A percentile compares a stretch with the other conserved stretches of the same genome.
phyloP scores from a whole-genome alignment of 176 grass and related monocot genomes.

The Poa pratensis region DNA sequence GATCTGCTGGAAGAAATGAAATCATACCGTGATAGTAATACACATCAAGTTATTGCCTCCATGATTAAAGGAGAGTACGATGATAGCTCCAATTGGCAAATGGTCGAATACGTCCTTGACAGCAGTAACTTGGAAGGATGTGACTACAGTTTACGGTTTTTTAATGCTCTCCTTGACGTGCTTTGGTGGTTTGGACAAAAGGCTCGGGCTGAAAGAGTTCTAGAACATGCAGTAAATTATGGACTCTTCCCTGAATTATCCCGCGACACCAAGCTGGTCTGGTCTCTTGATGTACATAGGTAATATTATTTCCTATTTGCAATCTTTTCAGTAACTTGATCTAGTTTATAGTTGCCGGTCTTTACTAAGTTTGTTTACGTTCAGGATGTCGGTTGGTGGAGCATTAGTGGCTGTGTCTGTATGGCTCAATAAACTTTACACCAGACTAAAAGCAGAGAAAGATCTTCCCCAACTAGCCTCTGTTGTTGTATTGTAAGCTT shows the following conservation, averaged over 20 bases:
- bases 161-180: slow-evolving; percentile 87
- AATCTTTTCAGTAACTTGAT: not conserved
- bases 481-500: slow-evolving; percentile 83
- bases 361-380: slow-evolving; percentile 34
- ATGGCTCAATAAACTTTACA: slow-evolving; percentile 84
- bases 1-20: slow-evolving; percentile 93
- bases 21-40: slow-evolving; percentile 65
- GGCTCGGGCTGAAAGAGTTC: slow-evolving; percentile 69
- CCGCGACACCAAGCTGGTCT: slow-evolving; percentile 74
- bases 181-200: slow-evolving; percentile 94
- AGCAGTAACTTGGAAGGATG: slow-evolving; percentile 82
- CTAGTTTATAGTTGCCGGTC: slow-evolving; percentile 10
- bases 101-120: slow-evolving; percentile 87
- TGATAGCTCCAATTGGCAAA: slow-evolving; percentile 92
- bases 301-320: slow-evolving; percentile 42
- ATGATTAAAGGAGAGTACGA: slow-evolving; percentile 95
- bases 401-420: slow-evolving; percentile 79
- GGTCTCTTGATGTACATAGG: slow-evolving; percentile 96
- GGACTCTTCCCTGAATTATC: slow-evolving; percentile 87
- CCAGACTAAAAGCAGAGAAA: slow-evolving; percentile 62
- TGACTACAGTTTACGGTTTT: slow-evolving; percentile 78
- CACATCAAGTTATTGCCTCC: slow-evolving; percentile 83
- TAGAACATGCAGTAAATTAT: slow-evolving; percentile 67
- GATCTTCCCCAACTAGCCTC: slow-evolving; percentile 85
- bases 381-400: slow-evolving; percentile 94